Evolutionary conservation across 305 asterid species (phyloP).

Genomic region (Vinca major): DNA sequence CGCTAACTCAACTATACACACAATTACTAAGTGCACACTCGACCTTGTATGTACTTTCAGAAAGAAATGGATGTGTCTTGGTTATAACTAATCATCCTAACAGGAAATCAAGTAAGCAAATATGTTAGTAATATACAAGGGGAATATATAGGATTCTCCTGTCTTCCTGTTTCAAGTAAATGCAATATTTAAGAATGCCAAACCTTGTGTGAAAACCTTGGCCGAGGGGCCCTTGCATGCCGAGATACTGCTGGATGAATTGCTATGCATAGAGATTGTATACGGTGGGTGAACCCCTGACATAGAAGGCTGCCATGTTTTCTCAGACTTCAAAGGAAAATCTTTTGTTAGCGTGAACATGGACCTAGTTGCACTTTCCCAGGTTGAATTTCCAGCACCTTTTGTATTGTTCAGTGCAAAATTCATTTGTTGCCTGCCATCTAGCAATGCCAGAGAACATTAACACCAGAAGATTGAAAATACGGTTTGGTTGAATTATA

Average conservation of each 20-base stretch:
- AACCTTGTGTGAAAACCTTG: slow-evolving; percentile 49
- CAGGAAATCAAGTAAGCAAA: no score
- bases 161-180: not conserved
- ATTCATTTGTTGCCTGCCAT: slow-evolving; percentile 48
- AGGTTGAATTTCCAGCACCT: slow-evolving; percentile 33
- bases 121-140: no score
- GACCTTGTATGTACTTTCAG: not conserved
- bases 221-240: slow-evolving; percentile 36
- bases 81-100: no score
- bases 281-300: slow-evolving; percentile 37
- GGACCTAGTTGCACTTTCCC: slow-evolving; percentile 43
- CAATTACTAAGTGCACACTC: not conserved
- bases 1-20: not conserved
- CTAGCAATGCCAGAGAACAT: slow-evolving; percentile 25
- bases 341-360: slow-evolving; percentile 58
- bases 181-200: slow-evolving; percentile 15
- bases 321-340: slow-evolving; percentile 31
- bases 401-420: slow-evolving; percentile 38
- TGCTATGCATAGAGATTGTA: slow-evolving; percentile 32
- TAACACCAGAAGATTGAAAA: not conserved
- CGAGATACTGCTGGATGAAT: slow-evolving; percentile 31
- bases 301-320: slow-evolving; percentile 39
- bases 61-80: not conserved
- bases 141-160: no score
- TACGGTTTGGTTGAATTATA: not conserved